Evolutionary conservation across 139 green algal species (phyloP).

Genomic region (Micractinium conductrix): DNA sequence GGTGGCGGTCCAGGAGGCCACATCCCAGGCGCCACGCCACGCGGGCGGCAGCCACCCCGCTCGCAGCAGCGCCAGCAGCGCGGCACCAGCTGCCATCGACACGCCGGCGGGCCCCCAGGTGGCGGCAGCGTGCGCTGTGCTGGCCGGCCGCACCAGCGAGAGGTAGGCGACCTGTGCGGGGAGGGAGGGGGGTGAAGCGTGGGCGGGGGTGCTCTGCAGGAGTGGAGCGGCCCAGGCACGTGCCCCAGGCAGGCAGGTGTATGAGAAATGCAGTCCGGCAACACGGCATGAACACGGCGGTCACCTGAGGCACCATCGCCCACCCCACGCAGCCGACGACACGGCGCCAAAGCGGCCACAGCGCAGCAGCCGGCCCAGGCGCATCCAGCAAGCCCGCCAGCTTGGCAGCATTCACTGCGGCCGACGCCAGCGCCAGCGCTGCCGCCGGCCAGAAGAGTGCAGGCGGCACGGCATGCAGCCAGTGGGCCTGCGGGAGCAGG

Average conservation of each 20-base stretch:
- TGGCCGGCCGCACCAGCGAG: not conserved
- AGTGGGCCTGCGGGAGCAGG: constrained; percentile 24
- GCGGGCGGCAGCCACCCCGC: not conserved
- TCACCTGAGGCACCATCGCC: constrained; percentile 74
- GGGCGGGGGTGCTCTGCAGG: too few species aligned
- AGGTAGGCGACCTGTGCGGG: not conserved
- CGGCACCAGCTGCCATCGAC: not conserved
- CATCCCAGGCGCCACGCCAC: constrained; percentile 33
- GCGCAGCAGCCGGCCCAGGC: too few species aligned
- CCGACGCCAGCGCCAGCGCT: not conserved
- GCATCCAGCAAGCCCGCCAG: constrained; percentile 12
- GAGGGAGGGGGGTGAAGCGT: not conserved
- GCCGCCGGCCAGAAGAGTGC: not conserved
- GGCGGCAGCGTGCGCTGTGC: not conserved
- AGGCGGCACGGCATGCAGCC: constrained; percentile 31
- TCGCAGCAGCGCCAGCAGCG: not conserved
- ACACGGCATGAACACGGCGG: not conserved
- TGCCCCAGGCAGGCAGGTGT: too few species aligned
- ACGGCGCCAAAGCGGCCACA: constrained; percentile 65
- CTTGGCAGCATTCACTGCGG: constrained; percentile 16
- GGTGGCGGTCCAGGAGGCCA: constrained; percentile 78
- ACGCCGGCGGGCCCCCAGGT: constrained; percentile 19
- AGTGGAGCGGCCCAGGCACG: not conserved
- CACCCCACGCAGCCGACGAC: constrained; percentile 57
- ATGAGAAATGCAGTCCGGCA: too few species aligned